Evolutionary conservation across 345 rosid species (phyloP), one percentile per base, ranked within the genome.

Genomic region (Syzygium jambos): DNA sequence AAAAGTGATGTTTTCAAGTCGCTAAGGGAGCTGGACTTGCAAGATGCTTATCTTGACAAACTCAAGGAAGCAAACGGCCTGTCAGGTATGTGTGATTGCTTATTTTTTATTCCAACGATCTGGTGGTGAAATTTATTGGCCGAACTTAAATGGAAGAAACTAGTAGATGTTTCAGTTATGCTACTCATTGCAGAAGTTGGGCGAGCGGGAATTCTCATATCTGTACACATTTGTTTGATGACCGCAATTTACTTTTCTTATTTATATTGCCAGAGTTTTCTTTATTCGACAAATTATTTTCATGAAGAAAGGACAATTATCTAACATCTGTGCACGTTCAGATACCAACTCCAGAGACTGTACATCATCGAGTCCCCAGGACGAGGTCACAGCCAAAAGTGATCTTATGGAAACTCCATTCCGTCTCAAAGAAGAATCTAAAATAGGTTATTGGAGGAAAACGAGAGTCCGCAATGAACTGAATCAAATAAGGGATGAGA

Each of bases 1-100:
- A 19, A 52, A 87, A 87, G 87, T 63, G 85, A 77, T 65, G 86
- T 88, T 85, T 56, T 91, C 77, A 85, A 51, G 78, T 85, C 91
- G 7, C 87, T 88, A 88, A 88, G 87, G 56, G 93, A 90, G 21
- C 89, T 94, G 78, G 85, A 91, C 2, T 85, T 91, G 88, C 89
- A 93, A 57, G 93, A 94, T 63, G 89, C 91, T 84, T 95, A 93
- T 92, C 94, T 95, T 86, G 93, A 86, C 84, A 94, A 95, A 90
- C 93, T 93, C 52, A 54, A 91, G 41, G 78, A 87, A 88, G 94
- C 96, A 94, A 88, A 52, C 34, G 4, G 52, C 9, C 34, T 21
- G n/a, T 55, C 52, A 27, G 15, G 82, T 52, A 52, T 34, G 10
- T 9, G 52, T 34, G 54, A 53, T 77, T 23, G 25, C 12, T 56